Evolutionary conservation across 2,329 filamentous ascomycete genomes (phyloP).

Genomic region (Diaporthe vexans): DNA sequence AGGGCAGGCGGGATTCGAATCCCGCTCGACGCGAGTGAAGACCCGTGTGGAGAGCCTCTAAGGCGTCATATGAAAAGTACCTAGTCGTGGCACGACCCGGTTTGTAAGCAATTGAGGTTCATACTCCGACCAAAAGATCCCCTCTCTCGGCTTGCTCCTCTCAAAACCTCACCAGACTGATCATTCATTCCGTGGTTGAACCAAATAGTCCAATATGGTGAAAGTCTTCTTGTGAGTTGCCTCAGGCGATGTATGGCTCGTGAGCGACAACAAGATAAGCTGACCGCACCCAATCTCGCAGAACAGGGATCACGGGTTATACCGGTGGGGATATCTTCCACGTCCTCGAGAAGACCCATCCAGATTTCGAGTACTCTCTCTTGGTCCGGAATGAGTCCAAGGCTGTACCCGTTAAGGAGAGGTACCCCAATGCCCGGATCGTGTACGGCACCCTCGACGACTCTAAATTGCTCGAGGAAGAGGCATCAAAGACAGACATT

Average conservation of each 20-base stretch:
- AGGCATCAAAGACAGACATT: conserved; percentile 64
- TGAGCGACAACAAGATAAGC: not conserved
- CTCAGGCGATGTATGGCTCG: not conserved
- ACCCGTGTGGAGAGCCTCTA: not conserved
- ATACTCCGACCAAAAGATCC: not conserved
- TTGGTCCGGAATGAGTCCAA: conserved; percentile 63
- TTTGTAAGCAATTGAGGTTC: not conserved
- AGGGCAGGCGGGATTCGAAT: not conserved
- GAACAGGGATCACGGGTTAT: conserved; percentile 57
- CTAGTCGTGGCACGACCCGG: not conserved
- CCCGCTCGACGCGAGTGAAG: not conserved
- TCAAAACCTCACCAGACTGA: fast-evolving
- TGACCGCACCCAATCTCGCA: conserved; percentile 37
- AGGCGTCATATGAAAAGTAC: conserved; percentile 4
- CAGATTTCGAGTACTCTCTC: conserved; percentile 59
- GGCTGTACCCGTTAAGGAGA: conserved; percentile 58
- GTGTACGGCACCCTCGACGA: conserved; percentile 65
- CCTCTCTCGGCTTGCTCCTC: not conserved
- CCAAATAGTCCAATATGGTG: not conserved
- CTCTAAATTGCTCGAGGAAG: conserved; percentile 61
- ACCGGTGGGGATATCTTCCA: conserved; percentile 65
- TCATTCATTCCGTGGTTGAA: not conserved
- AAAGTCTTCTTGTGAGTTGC: conserved; percentile 29
- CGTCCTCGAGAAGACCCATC: conserved; percentile 55
- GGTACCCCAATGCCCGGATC: conserved; percentile 63